These are phyloP conservation scores for Talaromyces albobiverticillius DNA, from an alignment of 2,329 filamentous ascomycete species.

Conservation along the genomic window DNA sequence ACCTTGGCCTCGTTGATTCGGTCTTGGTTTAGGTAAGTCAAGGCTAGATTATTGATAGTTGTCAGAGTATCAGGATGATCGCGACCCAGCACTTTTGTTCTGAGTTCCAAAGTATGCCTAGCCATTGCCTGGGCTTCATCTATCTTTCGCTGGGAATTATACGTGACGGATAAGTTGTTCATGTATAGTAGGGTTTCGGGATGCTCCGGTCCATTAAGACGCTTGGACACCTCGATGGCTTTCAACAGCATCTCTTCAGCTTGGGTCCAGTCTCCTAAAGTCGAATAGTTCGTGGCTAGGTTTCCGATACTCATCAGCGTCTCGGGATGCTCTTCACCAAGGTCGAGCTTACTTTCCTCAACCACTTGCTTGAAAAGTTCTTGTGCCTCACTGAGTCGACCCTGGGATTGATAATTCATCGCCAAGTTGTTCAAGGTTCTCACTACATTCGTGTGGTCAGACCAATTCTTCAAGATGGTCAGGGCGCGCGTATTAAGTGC, in stretches of 20 bases:
- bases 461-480: conserved; percentile 8
- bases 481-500: conserved; percentile 17
- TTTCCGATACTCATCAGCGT: conserved; percentile 19
- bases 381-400: conserved; percentile 15
- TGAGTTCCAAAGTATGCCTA: neutral
- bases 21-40: conserved; percentile 15
- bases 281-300: conserved; percentile 10
- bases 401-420: neutral
- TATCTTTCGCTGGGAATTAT: neutral
- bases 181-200: conserved; percentile 15
- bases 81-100: conserved; percentile 3
- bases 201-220: conserved; percentile 10
- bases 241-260: conserved; percentile 19
- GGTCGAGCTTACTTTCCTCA: conserved; percentile 4
- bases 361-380: conserved; percentile 7
- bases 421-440: neutral
- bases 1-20: conserved; percentile 19
- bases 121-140: neutral
- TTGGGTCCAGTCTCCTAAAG: conserved; percentile 1
- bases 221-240: conserved; percentile 11
- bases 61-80: conserved; percentile 19
- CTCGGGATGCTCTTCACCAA: conserved; percentile 15
- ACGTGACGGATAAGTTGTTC: conserved; percentile 6
- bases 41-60: conserved; percentile 18
- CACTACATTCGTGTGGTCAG: conserved; percentile 3